Percentiles rank a stretch among this genome's conserved stretches.
phyloP scores from a whole-genome alignment of 768 basidiomycete species.

The Porphyrellus cyaneotinctus region DNA sequence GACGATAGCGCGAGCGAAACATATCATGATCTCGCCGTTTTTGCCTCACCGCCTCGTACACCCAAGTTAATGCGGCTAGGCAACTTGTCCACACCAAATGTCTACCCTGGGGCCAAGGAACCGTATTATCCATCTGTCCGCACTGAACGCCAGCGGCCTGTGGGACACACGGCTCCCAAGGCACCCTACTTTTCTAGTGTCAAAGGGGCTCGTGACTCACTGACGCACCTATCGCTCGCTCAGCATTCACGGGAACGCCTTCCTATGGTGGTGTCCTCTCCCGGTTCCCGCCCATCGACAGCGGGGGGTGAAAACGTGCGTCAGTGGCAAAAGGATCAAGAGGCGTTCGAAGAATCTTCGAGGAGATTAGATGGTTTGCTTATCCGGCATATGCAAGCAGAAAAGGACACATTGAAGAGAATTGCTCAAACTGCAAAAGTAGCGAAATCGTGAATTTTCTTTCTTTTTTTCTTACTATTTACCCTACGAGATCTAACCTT shows the following conservation, averaged over 20 bases:
- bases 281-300: conserved; percentile 14
- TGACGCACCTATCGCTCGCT: conserved; percentile 31
- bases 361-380: conserved; percentile 75
- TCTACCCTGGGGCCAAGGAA: conserved; percentile 42
- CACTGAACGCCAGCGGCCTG: conserved; percentile 43
- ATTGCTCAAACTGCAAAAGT: conserved; percentile 54
- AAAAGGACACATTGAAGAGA: conserved; percentile 73
- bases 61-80: conserved; percentile 58
- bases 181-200: conserved; percentile 47
- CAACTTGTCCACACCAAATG: conserved; percentile 66
- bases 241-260: conserved; percentile 44
- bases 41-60: conserved; percentile 26
- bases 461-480: conserved; percentile 1
- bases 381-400: conserved; percentile 76
- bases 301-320: conserved; percentile 22
- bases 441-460: conserved; percentile 22
- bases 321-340: conserved; percentile 31
- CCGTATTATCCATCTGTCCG: conserved; percentile 32
- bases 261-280: conserved; percentile 11
- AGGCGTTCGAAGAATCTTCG: conserved; percentile 51
- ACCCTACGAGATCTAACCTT: conserved; percentile 13
- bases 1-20: conserved; percentile 41
- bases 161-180: conserved; percentile 47
- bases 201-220: conserved; percentile 32
- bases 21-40: conserved; percentile 34